Base-by-base conservation (phyloP, 306 rosid species). In the Coriaria nepalensis region DNA sequence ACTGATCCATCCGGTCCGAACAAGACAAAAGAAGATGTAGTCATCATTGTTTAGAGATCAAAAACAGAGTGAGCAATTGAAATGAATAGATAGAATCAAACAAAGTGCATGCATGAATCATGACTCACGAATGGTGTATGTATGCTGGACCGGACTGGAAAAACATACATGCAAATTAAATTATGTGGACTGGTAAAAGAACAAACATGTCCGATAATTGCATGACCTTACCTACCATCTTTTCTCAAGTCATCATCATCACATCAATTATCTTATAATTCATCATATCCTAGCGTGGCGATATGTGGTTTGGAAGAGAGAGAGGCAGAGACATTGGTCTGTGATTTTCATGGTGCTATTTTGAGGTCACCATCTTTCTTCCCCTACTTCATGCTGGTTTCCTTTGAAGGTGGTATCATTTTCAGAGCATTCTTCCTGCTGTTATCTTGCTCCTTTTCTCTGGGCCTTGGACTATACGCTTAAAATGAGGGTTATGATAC, bases 401-500 rank as follows among this genome's bases (percentile, higher is more conserved):
- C 94, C 58, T 87, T 87, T 61, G 96, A 83, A 78, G 88, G 81
- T 49, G 93, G 96, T 29, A 69, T 86, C 73, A 70, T 83, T 53
- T 13, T 83, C 0, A 70, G 94, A 42, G 88, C 96, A 4, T 29
- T 87, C 4, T 47, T 78, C 33, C 57, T 87, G 66, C 93, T 87
- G 9, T 9, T 83, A 0, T 80, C 96, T 4, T 75, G 79, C 66
- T 79, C 94, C 9, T 4, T n/a, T 83, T 2, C 43, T 87, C 7
- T 69, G 73, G 64, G 38, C 80, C 54, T 43, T 83, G 36, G 69
- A 83, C 67, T 47, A 57, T 37, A 83, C 80, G 20, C 47, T 62
- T 10, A 68, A 68, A 45, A 46, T 83, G 41, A 75, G 52, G 54
- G 74, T 71, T 45, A 83, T 83, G 86, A 68, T 65, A 13, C 83